A percentile compares a stretch with the other conserved stretches of the same genome.
phyloP scores from a whole-genome alignment of 1,284 basidiomycete species.

The Rhodofomes roseus region DNA sequence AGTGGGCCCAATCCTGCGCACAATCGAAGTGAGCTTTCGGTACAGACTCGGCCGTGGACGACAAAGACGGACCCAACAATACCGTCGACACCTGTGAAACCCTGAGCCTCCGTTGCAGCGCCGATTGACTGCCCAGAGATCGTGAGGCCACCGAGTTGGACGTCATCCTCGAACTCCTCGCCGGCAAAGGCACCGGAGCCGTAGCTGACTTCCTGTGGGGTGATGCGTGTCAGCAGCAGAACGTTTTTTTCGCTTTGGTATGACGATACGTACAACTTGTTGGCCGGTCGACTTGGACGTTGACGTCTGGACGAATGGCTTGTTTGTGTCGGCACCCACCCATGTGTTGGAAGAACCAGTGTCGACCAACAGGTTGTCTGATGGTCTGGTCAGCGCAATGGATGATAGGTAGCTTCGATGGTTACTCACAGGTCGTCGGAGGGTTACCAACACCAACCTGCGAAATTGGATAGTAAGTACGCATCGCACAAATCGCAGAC shows the following conservation, averaged over 20 bases:
- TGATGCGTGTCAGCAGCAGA: not conserved
- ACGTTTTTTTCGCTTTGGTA: no score
- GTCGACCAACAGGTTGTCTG: slow-evolving; percentile 29
- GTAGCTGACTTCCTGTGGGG: slow-evolving; percentile 44
- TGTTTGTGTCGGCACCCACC: slow-evolving; percentile 54
- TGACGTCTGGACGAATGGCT: slow-evolving; percentile 43
- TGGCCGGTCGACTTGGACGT: slow-evolving; percentile 36
- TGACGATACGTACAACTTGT: slow-evolving; percentile 36
- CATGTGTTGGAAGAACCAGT: slow-evolving; percentile 57
- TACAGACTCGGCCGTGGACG: not conserved
- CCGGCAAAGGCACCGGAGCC: slow-evolving; percentile 51
- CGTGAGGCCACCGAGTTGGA: slow-evolving; percentile 29
- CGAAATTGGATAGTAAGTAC: not conserved
- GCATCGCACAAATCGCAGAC: not conserved
- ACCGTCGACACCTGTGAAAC: slow-evolving; percentile 41
- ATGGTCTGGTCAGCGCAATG: not conserved
- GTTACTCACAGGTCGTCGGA: slow-evolving; percentile 29
- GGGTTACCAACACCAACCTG: slow-evolving; percentile 33
- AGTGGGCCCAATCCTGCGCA: not conserved
- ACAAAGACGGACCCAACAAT: slow-evolving; percentile 42
- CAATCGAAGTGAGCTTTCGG: not conserved
- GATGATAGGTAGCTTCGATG: not conserved
- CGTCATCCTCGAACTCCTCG: slow-evolving; percentile 42
- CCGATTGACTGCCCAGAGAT: slow-evolving; percentile 51
- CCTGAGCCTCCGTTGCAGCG: slow-evolving; percentile 41